Evolutionary conservation across 306 rosid genomes (phyloP), one percentile per base, ranked within the genome.

Genomic region (Trifolium fragiferum): DNA sequence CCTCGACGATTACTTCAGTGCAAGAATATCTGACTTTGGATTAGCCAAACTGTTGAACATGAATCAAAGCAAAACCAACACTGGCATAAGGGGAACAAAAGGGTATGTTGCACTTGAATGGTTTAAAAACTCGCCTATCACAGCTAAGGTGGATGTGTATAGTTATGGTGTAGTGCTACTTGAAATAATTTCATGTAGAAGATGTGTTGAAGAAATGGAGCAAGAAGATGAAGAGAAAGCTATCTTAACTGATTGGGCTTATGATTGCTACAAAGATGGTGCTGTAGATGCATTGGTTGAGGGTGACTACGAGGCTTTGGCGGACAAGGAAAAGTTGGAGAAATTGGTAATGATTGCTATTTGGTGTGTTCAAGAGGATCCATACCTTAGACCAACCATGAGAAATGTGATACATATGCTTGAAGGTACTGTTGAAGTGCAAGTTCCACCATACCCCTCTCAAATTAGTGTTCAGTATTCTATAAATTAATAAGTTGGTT

Each of bases 41-140:
- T 63, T 82, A 71, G 43, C 80, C 37, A 82, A 78, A 76, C 58
- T 82, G 18, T 44, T 82, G 77, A 78, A 74, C 46, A 68, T 82
- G 86, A 82, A 78, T 4, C 82, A 78, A 38, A 82, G 80, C 77
- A 76, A 9, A 78, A 82, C 86, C 59, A 66, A 68, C 16, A 82
- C 82, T 62, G 82, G 20, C n/a, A 74, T 82, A 44, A 82, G 83
- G 27, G 86, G 86, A 62, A 82, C 86, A 74, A 82, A 69, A 82
- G 86, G 86, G 35, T 82, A 82, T 78, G 86, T 82, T 68, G 86
- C 86, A 6, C 66, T 78, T 68, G 86, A 82, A 55, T 82, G 86
- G 86, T 78, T 82, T 37, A 82, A 69, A 37, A 82, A 74, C 43
- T 62, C 68, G 82, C 82, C 83, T 10, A 74, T 82, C 49, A 82